phyloP scores from a whole-genome alignment of 1,284 basidiomycete genomes.

The Naganishia sp. region DNA sequence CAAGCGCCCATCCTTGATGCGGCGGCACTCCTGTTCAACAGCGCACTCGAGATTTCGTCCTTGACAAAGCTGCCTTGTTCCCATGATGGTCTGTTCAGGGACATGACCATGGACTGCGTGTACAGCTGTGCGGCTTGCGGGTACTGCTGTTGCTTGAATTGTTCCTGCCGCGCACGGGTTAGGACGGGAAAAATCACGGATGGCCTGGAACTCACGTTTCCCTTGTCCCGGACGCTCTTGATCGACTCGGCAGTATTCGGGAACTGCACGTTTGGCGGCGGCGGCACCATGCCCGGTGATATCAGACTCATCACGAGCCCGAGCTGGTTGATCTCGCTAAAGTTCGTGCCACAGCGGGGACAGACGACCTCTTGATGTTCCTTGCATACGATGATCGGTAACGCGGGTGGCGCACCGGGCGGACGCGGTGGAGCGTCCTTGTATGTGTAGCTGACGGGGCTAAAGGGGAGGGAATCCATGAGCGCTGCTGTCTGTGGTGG shows the following conservation, averaged over 20 bases:
- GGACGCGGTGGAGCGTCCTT: constrained; percentile 32
- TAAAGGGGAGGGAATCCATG: constrained; percentile 33
- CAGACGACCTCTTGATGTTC: constrained; percentile 35
- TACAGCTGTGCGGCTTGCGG: constrained; percentile 30
- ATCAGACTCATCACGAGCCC: constrained; percentile 34
- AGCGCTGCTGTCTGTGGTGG: constrained; percentile 34
- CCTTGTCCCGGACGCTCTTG: constrained; percentile 29
- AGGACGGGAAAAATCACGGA: neutral
- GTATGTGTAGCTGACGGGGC: constrained; percentile 29
- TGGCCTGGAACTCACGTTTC: constrained; percentile 26
- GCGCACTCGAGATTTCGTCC: constrained; percentile 32
- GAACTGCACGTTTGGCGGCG: constrained; percentile 33
- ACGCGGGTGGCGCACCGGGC: constrained; percentile 28
- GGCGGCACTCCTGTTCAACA: constrained; percentile 32
- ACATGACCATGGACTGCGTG: constrained; percentile 32
- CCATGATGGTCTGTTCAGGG: constrained; percentile 32
- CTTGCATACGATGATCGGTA: constrained; percentile 31
- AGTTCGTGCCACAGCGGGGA: constrained; percentile 29
- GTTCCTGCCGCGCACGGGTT: constrained; percentile 19
- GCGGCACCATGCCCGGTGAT: constrained; percentile 30
- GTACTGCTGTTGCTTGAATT: constrained; percentile 30
- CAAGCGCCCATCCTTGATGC: constrained; percentile 29
- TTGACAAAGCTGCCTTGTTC: constrained; percentile 28
- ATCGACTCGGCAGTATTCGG: constrained; percentile 32
- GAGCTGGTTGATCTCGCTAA: constrained; percentile 34